Base-by-base conservation (phyloP, 495 filamentous ascomycete species). In the Xylaria telfairii region DNA sequence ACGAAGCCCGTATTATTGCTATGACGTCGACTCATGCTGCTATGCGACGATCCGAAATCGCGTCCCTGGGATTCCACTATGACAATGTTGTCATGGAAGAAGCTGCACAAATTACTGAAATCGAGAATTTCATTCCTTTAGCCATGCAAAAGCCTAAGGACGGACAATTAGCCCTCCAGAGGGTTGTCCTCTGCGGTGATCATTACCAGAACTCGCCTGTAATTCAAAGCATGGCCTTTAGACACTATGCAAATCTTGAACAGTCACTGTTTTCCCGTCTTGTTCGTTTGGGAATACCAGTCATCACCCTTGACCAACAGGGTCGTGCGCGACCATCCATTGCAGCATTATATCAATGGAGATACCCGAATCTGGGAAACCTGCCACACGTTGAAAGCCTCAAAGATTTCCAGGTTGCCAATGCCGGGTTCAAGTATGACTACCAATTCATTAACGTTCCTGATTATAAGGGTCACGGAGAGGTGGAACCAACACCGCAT, bases 1-100 rank as follows among this genome's bases (percentile, higher is more conserved):
- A 95, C 75, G 96, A 98, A 78, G 96, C 96, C 15, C 90, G 96
- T 7, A 94, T 99, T 59, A 92, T 99, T 72, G 96, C 96, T 65
- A 98, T 98, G 96, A 99, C 96, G 12, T 94, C 93, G 3, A 99
- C 96, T 1, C 96, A 99, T 81, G 96, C 96, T 13, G 96, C 96
- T n/a, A 99, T 99, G 91, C 91, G 95, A 69, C 87, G 94, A 60
- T 90, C 92, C 71, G 96, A 98, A 75, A 99, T 99, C 74, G 91
- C 93, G 0, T 86, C 88, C 24, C 86, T 98, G 54, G 96, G 96
- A 7, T 98, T 99, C 85, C 92, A 94, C 72, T 99, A 98, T 74
- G 95, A 98, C 81, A 98, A 97, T 73, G 92, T 99, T 17, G 85
- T 99, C 62, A 97, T 99, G 95, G 96, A 99, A 86, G 96, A 99